phyloP scores from a whole-genome alignment of 805 yeast species.

The Starmerella ratchasimensis region DNA sequence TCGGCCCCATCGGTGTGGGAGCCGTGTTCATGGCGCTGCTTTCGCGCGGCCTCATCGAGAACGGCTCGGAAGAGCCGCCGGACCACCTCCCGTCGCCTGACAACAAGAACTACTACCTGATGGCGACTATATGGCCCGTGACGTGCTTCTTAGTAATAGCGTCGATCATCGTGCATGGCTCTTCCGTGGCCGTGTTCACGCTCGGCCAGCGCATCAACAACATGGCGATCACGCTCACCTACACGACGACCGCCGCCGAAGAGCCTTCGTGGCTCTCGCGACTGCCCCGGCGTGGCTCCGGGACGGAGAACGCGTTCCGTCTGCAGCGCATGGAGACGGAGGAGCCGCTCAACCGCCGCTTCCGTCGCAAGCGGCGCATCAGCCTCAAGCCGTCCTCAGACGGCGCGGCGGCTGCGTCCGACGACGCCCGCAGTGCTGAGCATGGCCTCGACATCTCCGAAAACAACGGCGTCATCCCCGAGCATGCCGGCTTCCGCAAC shows the following conservation, averaged over 20 bases:
- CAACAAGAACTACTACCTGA: slow-evolving; percentile 42
- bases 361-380: background rate
- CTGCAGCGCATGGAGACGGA: slow-evolving; percentile 69
- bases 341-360: slow-evolving; percentile 24
- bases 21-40: slow-evolving; percentile 74
- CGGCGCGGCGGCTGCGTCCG: background rate
- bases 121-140: slow-evolving; percentile 67
- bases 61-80: slow-evolving; percentile 45
- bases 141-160: slow-evolving; percentile 66
- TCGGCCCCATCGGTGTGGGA: slow-evolving; percentile 94
- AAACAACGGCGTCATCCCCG: background rate
- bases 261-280: slow-evolving; percentile 72
- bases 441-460: background rate
- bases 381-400: background rate
- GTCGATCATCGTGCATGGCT: slow-evolving; percentile 81
- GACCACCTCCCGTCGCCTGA: slow-evolving; percentile 33
- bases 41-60: slow-evolving; percentile 60
- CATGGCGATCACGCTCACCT: slow-evolving; percentile 83
- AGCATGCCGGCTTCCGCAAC: background rate
- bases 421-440: background rate
- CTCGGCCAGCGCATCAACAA: slow-evolving; percentile 80
- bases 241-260: slow-evolving; percentile 41
- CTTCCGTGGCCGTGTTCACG: slow-evolving; percentile 66
- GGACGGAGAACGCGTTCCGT: slow-evolving; percentile 64
- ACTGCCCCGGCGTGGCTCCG: slow-evolving; percentile 51